These are phyloP conservation scores for Starmerella vitae DNA, from an alignment of 805 yeast genomes.

Conservation along the genomic window DNA sequence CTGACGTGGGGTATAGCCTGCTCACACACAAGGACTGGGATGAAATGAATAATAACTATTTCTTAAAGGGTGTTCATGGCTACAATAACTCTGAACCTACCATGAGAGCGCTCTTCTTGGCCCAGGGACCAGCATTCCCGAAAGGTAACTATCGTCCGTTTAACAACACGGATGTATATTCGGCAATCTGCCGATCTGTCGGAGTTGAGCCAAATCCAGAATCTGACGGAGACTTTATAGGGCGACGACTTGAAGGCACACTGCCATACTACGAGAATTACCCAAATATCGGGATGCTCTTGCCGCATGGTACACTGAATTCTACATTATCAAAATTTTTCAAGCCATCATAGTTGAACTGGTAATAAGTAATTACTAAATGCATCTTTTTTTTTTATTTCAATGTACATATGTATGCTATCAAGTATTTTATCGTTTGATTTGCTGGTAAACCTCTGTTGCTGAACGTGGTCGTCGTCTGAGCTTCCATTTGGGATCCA, in stretches of 20 bases:
- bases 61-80: conserved; percentile 74
- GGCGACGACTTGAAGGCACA: conserved; percentile 21
- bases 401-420: too few relatives aligned
- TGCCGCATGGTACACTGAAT: conserved; percentile 20
- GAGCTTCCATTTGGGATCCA: conserved; percentile 13
- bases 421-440: too few relatives aligned
- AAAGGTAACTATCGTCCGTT: conserved; percentile 43
- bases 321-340: conserved; percentile 24
- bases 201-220: conserved; percentile 35
- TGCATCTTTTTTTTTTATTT: too few relatives aligned
- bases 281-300: conserved; percentile 26
- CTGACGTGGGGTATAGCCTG: conserved; percentile 66
- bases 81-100: conserved; percentile 61
- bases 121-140: conserved; percentile 64
- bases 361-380: too few relatives aligned
- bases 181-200: conserved; percentile 56
- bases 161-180: conserved; percentile 58
- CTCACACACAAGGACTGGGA: conserved; percentile 48
- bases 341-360: not conserved
- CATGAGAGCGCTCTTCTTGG: conserved; percentile 75
- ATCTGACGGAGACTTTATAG: conserved; percentile 41
- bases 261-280: conserved; percentile 21
- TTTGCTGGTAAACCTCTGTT: conserved; percentile 7
- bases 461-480: conserved; percentile 12
- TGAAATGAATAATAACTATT: conserved; percentile 35